Percentiles rank a stretch among this genome's conserved stretches.
These are phyloP conservation scores for Strigomonas galati DNA, from an alignment of 208 protist genomes.

Conservation along the genomic window DNA sequence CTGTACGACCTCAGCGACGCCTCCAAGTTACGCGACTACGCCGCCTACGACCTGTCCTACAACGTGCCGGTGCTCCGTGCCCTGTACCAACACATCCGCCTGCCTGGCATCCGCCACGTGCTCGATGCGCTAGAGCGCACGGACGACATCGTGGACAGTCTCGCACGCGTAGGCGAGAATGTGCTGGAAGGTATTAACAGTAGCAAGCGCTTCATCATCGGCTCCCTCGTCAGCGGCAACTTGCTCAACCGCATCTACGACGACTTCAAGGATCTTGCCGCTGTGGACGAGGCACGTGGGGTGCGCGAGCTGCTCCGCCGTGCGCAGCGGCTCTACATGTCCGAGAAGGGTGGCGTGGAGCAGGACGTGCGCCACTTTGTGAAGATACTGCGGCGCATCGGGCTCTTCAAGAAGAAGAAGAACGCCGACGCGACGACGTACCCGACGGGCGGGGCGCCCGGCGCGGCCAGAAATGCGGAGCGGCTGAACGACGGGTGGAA, in stretches of 20 bases:
- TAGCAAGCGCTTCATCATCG: slow-evolving; percentile 61
- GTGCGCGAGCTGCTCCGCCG: slow-evolving; percentile 35
- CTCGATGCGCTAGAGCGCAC: slow-evolving; percentile 34
- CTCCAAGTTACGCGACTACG: slow-evolving; percentile 56
- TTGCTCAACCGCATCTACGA: slow-evolving; percentile 32
- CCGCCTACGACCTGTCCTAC: slow-evolving; percentile 41
- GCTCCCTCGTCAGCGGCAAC: slow-evolving; percentile 37
- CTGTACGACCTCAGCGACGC: slow-evolving; percentile 49
- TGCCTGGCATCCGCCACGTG: slow-evolving; percentile 24
- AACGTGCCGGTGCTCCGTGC: slow-evolving; percentile 34
- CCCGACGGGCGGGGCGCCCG: slow-evolving; percentile 2
- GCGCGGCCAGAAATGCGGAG: slow-evolving; percentile 7
- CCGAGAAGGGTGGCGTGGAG: slow-evolving; percentile 37
- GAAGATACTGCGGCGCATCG: slow-evolving; percentile 19
- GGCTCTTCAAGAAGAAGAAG: slow-evolving; percentile 13
- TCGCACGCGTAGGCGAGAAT: slow-evolving; percentile 47
- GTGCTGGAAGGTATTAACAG: slow-evolving; percentile 54
- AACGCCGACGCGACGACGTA: background rate
- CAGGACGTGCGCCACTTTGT: slow-evolving; percentile 41
- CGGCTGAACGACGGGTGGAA: background rate
- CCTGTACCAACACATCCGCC: slow-evolving; percentile 12
- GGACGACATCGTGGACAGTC: slow-evolving; percentile 29
- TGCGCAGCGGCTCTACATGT: slow-evolving; percentile 43
- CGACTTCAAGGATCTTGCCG: slow-evolving; percentile 38
- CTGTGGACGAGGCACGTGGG: slow-evolving; percentile 30